phyloP scores from a whole-genome alignment of 2,329 filamentous ascomycete species.

The Ophiocordyceps australis region DNA sequence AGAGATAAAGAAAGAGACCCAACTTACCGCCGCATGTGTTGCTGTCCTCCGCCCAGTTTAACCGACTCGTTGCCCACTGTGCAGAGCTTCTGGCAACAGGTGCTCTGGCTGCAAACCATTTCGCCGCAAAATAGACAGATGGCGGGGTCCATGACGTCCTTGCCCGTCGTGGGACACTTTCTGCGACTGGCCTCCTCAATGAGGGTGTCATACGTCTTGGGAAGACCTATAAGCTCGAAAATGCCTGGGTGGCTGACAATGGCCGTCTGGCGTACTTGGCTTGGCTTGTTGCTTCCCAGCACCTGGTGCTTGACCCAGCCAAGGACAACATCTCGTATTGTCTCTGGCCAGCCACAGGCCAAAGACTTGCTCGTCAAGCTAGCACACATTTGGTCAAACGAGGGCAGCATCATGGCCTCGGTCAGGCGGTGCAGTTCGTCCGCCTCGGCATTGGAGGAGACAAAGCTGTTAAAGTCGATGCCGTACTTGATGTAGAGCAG shows the following conservation, averaged over 20 bases:
- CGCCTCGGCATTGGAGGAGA: conserved; percentile 42
- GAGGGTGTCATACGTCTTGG: conserved; percentile 77
- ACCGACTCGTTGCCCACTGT: conserved; percentile 20
- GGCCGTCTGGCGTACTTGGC: conserved; percentile 20
- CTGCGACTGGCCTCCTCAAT: conserved; percentile 81
- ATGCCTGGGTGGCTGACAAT: conserved; percentile 67
- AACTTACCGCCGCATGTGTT: conserved; percentile 75
- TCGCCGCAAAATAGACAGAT: conserved; percentile 91
- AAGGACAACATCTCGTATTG: conserved; percentile 25
- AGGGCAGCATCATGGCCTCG: conserved; percentile 55
- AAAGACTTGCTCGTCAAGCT: conserved; percentile 28
- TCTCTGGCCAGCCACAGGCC: conserved; percentile 28
- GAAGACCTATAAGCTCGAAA: conserved; percentile 83
- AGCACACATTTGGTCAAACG: conserved; percentile 60
- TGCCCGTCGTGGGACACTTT: conserved; percentile 75
- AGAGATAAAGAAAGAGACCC: too few species aligned
- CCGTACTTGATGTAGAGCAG: conserved; percentile 79
- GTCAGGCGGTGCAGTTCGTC: conserved; percentile 73
- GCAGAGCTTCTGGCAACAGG: conserved; percentile 65
- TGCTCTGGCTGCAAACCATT: conserved; percentile 89
- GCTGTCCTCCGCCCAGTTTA: conserved; percentile 66
- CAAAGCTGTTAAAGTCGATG: conserved; percentile 63
- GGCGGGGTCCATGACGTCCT: conserved; percentile 77
- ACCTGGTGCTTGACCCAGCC: conserved; percentile 61
- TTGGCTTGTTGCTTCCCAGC: conserved; percentile 14